Evolutionary conservation across 2,329 filamentous ascomycete species (phyloP).

Genomic region (Biscogniauxia sp.): DNA sequence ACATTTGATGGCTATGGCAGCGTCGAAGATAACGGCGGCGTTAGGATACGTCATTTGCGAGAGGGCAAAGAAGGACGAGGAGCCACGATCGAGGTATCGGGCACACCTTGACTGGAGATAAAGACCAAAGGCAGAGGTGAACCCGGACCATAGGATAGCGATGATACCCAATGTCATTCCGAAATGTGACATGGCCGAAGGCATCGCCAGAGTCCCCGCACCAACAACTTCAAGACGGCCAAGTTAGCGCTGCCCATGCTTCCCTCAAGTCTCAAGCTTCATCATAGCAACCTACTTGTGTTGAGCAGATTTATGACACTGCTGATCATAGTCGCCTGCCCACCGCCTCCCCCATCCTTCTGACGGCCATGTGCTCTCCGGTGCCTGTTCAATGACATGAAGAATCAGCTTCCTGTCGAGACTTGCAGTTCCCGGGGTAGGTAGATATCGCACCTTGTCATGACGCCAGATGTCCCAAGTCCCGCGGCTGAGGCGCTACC

Average conservation of each 20-base stretch:
- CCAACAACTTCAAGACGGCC: conserved; percentile 68
- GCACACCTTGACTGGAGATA: conserved; percentile 94
- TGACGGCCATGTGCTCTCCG: conserved; percentile 57
- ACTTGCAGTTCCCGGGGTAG: background rate
- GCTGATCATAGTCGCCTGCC: conserved; percentile 83
- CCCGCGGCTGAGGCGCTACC: conserved; percentile 40
- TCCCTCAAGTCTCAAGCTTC: background rate
- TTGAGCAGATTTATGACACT: conserved; percentile 95
- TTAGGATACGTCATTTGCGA: conserved; percentile 97
- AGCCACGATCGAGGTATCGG: conserved; percentile 85
- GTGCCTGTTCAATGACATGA: conserved; percentile 37
- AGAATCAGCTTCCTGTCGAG: conserved; percentile 7
- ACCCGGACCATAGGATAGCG: conserved; percentile 86
- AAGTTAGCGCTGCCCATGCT: conserved; percentile 16
- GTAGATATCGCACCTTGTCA: conserved; percentile 43
- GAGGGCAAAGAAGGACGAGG: conserved; percentile 91
- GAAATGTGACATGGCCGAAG: conserved; percentile 93
- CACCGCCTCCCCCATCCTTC: conserved; percentile 65
- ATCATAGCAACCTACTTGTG: conserved; percentile 65
- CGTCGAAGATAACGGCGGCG: conserved; percentile 91
- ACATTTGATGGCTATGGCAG: conserved; percentile 94
- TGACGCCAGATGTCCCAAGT: conserved; percentile 39
- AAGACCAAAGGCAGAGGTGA: conserved; percentile 86
- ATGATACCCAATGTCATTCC: conserved; percentile 81
- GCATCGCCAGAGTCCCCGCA: conserved; percentile 91